These are phyloP conservation scores for Entoloma clypeatum DNA, from an alignment of 1,284 basidiomycete species.

Conservation along the genomic window DNA sequence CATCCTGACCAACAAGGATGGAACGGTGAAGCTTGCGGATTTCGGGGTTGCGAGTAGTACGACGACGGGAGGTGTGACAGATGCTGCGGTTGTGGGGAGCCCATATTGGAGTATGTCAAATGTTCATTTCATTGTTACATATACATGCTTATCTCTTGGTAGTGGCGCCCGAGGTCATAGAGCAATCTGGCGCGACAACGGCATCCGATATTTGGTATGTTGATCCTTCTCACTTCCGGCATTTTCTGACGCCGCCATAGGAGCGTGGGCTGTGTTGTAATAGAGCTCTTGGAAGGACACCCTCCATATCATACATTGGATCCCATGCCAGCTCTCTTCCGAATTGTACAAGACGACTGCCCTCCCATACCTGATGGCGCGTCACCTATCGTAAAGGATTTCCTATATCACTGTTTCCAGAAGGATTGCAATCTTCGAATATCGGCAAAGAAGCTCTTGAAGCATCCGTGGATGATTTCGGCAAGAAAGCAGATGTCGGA, in stretches of 20 bases:
- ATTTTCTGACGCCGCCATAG: constrained; percentile 31
- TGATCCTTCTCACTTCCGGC: neutral
- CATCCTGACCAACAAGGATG: constrained; percentile 97
- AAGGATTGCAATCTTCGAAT: constrained; percentile 95
- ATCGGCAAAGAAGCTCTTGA: constrained; percentile 88
- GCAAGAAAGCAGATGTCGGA: constrained; percentile 71
- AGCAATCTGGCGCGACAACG: constrained; percentile 94
- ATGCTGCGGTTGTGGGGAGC: constrained; percentile 91
- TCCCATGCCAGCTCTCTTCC: constrained; percentile 97
- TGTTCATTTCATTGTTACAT: constrained; percentile 14
- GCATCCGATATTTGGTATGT: constrained; percentile 93
- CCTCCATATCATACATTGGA: constrained; percentile 95
- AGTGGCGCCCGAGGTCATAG: constrained; percentile 98
- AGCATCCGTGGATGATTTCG: constrained; percentile 94
- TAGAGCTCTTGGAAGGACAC: constrained; percentile 93
- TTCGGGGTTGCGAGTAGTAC: constrained; percentile 86
- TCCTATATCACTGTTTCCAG: constrained; percentile 96
- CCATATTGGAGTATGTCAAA: constrained; percentile 87
- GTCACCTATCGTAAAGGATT: constrained; percentile 93
- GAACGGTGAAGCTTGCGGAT: constrained; percentile 93
- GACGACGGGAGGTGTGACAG: constrained; percentile 65
- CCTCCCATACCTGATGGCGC: constrained; percentile 95
- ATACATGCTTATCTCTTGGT: constrained; percentile 19
- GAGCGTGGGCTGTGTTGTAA: constrained; percentile 95
- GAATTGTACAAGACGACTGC: constrained; percentile 96